Conservation (phyloP, 2,329 filamentous ascomycete species). For the Parasarocladium wereldwijsianum region DNA sequence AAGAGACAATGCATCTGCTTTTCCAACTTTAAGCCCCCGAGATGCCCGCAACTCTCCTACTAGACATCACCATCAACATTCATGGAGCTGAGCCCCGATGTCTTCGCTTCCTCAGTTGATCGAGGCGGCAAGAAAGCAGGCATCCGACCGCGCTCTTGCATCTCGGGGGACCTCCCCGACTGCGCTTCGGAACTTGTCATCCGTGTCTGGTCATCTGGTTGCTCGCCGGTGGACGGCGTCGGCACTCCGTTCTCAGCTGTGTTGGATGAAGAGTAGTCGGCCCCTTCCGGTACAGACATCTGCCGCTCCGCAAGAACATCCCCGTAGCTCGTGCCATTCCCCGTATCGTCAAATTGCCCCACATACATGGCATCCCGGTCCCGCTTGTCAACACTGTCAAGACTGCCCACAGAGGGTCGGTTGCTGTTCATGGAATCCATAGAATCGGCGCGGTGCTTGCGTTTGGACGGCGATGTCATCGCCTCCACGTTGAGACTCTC, state of each 20-base stretch:
- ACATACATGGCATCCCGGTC: conserved; percentile 11
- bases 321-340: no score
- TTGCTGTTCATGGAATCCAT: conserved; percentile 31
- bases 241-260: not conserved
- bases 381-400: conserved; percentile 5
- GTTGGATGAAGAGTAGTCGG: not conserved
- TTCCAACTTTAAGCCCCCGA: no score
- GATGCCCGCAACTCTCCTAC: no score
- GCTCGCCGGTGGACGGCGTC: not conserved
- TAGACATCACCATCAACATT: no score
- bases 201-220: not conserved
- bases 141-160: conserved; percentile 25
- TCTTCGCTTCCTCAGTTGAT: conserved; percentile 8
- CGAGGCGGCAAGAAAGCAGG: conserved; percentile 12
- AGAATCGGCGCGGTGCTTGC: conserved; percentile 30
- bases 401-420: conserved; percentile 25
- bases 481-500: conserved; percentile 15
- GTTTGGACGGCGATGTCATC: conserved; percentile 28
- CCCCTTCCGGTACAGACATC: not conserved
- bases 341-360: conserved; percentile 11
- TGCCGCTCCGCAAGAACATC: no score
- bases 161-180: conserved; percentile 22
- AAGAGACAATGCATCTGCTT: no score
- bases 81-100: no score
- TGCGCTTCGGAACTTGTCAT: conserved; percentile 8